Base-by-base conservation (phyloP, 208 protist genomes). In the Crithidia brevicula region DNA sequence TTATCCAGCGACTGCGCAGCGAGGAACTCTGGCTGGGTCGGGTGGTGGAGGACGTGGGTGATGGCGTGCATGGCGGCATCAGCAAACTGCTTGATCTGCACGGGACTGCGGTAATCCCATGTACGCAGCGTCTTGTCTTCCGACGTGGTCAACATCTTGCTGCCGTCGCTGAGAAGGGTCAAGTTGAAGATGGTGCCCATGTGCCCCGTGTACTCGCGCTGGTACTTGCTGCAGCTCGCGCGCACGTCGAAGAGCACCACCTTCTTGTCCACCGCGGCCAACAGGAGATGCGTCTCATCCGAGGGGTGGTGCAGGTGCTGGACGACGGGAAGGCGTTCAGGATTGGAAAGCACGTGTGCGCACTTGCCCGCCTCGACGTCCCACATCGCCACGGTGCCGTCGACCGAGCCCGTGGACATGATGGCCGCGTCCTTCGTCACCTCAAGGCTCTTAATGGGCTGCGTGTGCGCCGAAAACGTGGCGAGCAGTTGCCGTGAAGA, bases 71-170 rank as follows among this genome's bases (percentile, higher is more conserved):
- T 98, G 22, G 77, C 67, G 9, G 96, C 94, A 51, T 99, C 98
- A 18, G 94, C 91, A 57, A 99, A 97, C 68, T 98, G 90, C 76
- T 98, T 98, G 60, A 99, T 97, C 23, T 95, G 94, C 20, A 99
- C 96, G 4, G 98, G 97, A 36, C 98, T 94, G 51, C 95, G 89
- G 62, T 91, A 98, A 51, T 99, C 98, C 98, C 98, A 99, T 15
- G 98, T 88, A 61, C 97, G 91, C 34, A 99, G 71, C 38, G 92
- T 96, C 73, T 98, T 98, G 83, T 99, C 98, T 52, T 99, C 97
- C 46, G 92, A 86, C 28, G 95, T 98, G 11, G 95, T 95, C 10
- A 98, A 88, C 65, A 99, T 93, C 54, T 98, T 91, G 16, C 77
- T 67, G 28, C 89, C 89, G n/a, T 89, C 74, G 62, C 98, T 96